Conservation (phyloP, 1,284 basidiomycete genomes). For the Fomitiporia mediterranea region DNA sequence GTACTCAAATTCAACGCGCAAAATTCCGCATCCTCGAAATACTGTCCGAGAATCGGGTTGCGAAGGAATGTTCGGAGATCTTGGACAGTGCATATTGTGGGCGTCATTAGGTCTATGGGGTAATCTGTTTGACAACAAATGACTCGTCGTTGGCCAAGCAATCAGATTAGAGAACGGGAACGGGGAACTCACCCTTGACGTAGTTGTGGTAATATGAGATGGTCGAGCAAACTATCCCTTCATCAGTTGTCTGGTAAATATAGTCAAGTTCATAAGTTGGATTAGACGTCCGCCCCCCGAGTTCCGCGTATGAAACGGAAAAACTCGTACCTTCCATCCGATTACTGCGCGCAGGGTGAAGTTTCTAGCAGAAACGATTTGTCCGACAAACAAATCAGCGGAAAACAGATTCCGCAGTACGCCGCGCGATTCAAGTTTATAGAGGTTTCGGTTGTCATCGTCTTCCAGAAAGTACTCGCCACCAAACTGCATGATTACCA, state of each 20-base stretch:
- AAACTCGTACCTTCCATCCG: conserved; percentile 22
- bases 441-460: background rate
- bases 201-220: background rate
- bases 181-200: background rate
- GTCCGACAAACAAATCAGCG: conserved; percentile 20
- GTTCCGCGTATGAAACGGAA: no score
- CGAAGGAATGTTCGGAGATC: conserved; percentile 21
- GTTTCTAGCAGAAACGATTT: conserved; percentile 8
- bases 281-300: no score
- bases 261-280: no score
- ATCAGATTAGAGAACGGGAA: background rate
- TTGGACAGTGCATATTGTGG: background rate
- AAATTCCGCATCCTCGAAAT: conserved; percentile 32
- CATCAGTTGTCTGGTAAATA: background rate
- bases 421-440: background rate
- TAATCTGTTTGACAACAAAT: no score
- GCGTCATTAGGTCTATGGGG: background rate
- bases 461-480: no score
- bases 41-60: conserved; percentile 28
- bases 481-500: no score
- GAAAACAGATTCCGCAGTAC: no score
- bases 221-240: background rate
- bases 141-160: background rate
- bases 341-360: conserved; percentile 14
- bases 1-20: background rate